Evolutionary conservation across 2,329 filamentous ascomycete genomes (phyloP).

Genomic region (Teratosphaeria nubilosa): DNA sequence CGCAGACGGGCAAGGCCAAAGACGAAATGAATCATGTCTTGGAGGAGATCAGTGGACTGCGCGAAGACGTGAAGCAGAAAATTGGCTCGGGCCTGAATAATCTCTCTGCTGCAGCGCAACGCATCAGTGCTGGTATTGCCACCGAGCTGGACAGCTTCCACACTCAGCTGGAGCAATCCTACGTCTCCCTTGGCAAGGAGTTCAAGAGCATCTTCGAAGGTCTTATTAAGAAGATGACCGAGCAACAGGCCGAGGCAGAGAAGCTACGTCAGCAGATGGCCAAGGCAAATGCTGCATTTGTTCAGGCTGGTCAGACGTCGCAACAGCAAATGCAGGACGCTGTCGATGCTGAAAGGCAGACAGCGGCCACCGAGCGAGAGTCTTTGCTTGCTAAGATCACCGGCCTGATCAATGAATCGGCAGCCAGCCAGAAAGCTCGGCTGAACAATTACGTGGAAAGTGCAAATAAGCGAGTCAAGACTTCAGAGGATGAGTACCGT

Average conservation of each 20-base stretch:
- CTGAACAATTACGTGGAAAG: conserved; percentile 55
- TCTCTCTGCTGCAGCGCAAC: conserved; percentile 72
- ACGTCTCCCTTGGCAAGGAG: conserved; percentile 71
- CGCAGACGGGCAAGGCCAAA: conserved; percentile 58
- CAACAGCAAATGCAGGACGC: conserved; percentile 58
- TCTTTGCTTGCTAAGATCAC: conserved; percentile 68
- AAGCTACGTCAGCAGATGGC: conserved; percentile 62
- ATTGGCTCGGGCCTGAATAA: conserved; percentile 78
- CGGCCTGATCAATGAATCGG: conserved; percentile 63
- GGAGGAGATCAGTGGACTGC: conserved; percentile 81
- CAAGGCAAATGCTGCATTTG: conserved; percentile 55
- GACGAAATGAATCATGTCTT: conserved; percentile 85
- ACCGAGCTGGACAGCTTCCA: conserved; percentile 80
- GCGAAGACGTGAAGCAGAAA: conserved; percentile 76
- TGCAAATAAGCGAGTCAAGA: conserved; percentile 45
- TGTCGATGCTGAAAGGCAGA: conserved; percentile 65
- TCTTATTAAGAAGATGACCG: conserved; percentile 60
- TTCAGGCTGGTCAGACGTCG: conserved; percentile 58
- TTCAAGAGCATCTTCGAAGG: conserved; percentile 81
- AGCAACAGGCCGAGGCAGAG: conserved; percentile 69
- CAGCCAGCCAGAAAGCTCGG: conserved; percentile 62
- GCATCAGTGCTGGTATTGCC: conserved; percentile 81
- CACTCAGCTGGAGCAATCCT: conserved; percentile 71
- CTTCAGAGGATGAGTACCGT: conserved; percentile 43
- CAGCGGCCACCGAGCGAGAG: conserved; percentile 63